Evolutionary conservation across 2,329 filamentous ascomycete species (phyloP), one percentile per base, ranked within the genome.

Genomic region (Cercospora beticola): DNA sequence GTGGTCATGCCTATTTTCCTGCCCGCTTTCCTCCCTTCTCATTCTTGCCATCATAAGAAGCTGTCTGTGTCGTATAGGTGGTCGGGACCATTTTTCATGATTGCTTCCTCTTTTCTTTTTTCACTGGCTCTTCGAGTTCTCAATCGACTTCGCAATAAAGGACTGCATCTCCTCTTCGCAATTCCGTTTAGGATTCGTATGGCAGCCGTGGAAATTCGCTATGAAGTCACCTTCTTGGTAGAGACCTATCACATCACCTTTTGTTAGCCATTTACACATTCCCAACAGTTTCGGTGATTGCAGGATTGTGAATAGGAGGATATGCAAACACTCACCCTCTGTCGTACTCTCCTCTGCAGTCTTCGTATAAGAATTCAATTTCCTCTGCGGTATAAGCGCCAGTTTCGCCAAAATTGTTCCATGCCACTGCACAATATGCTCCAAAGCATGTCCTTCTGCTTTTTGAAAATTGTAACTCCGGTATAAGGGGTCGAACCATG

Each of bases 391-490:
- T n/a, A 99, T 85, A 23, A 99, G 85, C 1, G 92, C 94, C 70
- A 98, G 83, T 78, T 93, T 95, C 43, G 94, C 93, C 10, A 99
- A 87, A 56, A 99, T 90, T 0, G 95, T 99, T 30, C 94, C 93
- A 78, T 99, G 95, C 96, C 95, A 99, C 79, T 85, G 83, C 68
- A 85, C 83, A 60, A 85, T 82, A 71, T 85, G 83, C 74, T 85
- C 95, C 83, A 99, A 81, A 62, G 94, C 94, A 83, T 99, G 94
- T 26, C 86, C 88, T 80, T 99, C 95, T 0, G 93, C 94, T 79
- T 96, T 97, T 77, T 96, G 92, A 77, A 99, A 99, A 78, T 97
- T 97, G 82, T 99, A 99, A 73, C 86, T 92, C 71, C 94, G 87
- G 81, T 97, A 99, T 54, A 98, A 83, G 59, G 95, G 95, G 78